phyloP scores from a whole-genome alignment of 2,329 filamentous ascomycete species.

The Venturiaceae sp. region DNA sequence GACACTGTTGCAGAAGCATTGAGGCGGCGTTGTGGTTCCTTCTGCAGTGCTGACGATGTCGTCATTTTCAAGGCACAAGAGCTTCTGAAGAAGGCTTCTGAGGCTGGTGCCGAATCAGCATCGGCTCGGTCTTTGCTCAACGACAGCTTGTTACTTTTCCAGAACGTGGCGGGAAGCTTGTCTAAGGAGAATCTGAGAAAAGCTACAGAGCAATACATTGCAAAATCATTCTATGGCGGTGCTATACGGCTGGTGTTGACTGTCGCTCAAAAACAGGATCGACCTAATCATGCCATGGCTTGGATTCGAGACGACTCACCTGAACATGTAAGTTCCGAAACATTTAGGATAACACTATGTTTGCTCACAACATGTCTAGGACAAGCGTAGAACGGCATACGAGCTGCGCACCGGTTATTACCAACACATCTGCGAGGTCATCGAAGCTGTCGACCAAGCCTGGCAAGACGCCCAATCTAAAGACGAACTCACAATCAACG shows the following conservation, averaged over 20 bases:
- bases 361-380: constrained; percentile 27
- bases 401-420: constrained; percentile 71
- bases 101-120: constrained; percentile 66
- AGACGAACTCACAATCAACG: constrained; percentile 61
- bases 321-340: constrained; percentile 34
- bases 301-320: constrained; percentile 84
- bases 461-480: constrained; percentile 50
- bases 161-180: constrained; percentile 76
- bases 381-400: constrained; percentile 60
- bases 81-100: constrained; percentile 77
- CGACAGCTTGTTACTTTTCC: constrained; percentile 80
- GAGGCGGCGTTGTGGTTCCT: constrained; percentile 83
- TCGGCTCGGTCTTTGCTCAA: constrained; percentile 70
- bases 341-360: neutral
- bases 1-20: constrained; percentile 96
- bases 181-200: constrained; percentile 70
- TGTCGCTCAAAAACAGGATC: constrained; percentile 77
- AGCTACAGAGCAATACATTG: constrained; percentile 70
- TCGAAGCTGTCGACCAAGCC: constrained; percentile 65
- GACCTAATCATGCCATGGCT: constrained; percentile 71
- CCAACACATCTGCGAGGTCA: constrained; percentile 73
- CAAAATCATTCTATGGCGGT: constrained; percentile 78
- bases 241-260: constrained; percentile 79
- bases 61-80: constrained; percentile 98
- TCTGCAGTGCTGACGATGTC: constrained; percentile 95